Base-by-base conservation (phyloP, 768 basidiomycete genomes). In the Xerocomellus chrysenteron region DNA sequence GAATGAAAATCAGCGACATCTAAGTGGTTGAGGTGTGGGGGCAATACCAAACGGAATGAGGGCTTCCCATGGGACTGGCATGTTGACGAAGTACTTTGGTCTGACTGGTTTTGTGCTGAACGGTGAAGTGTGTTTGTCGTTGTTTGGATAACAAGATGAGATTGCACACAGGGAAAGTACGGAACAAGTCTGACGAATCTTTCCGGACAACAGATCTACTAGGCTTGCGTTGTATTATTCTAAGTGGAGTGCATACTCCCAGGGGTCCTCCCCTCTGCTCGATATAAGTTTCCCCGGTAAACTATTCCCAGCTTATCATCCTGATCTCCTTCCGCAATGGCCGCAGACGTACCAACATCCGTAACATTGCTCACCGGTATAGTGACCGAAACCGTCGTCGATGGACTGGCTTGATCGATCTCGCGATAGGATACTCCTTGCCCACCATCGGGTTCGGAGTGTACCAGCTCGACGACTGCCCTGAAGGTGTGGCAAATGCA, bases 61-160 rank as follows among this genome's bases (percentile, higher is more conserved):
- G 50, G 95, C 94, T 78, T 98, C 94, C 88, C 91, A 98, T 63
- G 94, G 95, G 65, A 97, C 88, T 54, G 95, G 95, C 95, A 96
- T 96, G 64, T 61, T 79, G 70, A 44, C n/a, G 2, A 21, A 19
- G 47, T 48, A 8, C 3, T 40, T 11, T 36, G 2, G 14, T 16
- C 35, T 26, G 12, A 45, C 19, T 42, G 33, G 52, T 24, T 12
- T 39, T 55, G n/a, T 19, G 45, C 36, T 14, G 19, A 47, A 54
- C 24, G 46, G 61, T 47, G 43, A n/a, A 0, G 32, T 21, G 16
- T 69, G 11, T 72, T 70, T 70, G 56, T 24, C 6, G 0, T 41
- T 65, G 1, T 72, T 69, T 71, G 56, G 41, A 37, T 54, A 13
- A 51, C 40, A 52, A n/a, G 21, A 30, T 58, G 26, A 49, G 54